Conservation (phyloP, 768 basidiomycete species). For the Mycena polygramma region DNA sequence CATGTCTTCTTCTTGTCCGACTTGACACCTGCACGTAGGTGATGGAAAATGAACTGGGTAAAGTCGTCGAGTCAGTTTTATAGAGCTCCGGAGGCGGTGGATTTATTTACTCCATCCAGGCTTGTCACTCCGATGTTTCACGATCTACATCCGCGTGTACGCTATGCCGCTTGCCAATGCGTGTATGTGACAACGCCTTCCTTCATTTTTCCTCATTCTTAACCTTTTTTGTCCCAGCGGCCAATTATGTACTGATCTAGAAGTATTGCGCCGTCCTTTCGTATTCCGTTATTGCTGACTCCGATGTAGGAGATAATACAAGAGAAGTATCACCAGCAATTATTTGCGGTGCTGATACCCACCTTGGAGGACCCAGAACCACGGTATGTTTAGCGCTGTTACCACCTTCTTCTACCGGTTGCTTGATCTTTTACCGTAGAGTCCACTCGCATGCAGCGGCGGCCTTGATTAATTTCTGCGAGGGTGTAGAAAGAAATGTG, state of each 20-base stretch:
- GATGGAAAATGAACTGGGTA: conserved; percentile 85
- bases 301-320: conserved; percentile 79
- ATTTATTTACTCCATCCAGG: conserved; percentile 50
- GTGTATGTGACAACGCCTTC: conserved; percentile 62
- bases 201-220: conserved; percentile 19
- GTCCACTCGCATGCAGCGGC: conserved; percentile 91
- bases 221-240: conserved; percentile 63
- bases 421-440: conserved; percentile 51
- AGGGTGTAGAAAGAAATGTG: conserved; percentile 82
- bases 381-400: conserved; percentile 55
- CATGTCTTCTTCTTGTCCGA: background rate
- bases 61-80: conserved; percentile 79
- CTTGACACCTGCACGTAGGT: conserved; percentile 54
- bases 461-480: conserved; percentile 92
- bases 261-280: conserved; percentile 58
- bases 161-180: conserved; percentile 89
- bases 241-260: conserved; percentile 90
- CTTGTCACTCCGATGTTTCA: conserved; percentile 83
- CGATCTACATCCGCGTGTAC: conserved; percentile 83
- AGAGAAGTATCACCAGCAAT: conserved; percentile 72
- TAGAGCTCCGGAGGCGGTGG: conserved; percentile 20
- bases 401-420: background rate
- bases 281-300: background rate
- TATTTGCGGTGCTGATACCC: conserved; percentile 79
- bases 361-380: conserved; percentile 83